Conservation (phyloP, 805 yeast genomes). For the Vanderwaltozyma verrucispora region DNA sequence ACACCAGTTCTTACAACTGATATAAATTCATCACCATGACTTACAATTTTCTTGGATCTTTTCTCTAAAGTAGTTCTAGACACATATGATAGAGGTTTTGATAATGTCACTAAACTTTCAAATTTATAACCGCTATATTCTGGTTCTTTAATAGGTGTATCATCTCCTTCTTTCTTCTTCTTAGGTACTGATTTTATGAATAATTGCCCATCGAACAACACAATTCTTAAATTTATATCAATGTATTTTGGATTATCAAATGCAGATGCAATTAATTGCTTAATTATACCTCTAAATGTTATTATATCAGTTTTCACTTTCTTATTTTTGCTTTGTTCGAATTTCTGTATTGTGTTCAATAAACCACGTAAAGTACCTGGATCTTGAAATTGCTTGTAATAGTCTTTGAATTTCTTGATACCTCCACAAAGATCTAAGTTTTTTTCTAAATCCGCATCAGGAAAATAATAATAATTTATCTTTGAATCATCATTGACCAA, state of each 20-base stretch:
- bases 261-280: constrained; percentile 46
- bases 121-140: constrained; percentile 71
- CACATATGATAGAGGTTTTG: constrained; percentile 64
- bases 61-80: constrained; percentile 58
- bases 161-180: constrained; percentile 21
- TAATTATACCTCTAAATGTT: constrained; percentile 76
- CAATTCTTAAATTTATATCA: constrained; percentile 49
- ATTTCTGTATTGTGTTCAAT: constrained; percentile 41
- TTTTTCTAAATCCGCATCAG: constrained; percentile 58
- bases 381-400: constrained; percentile 41
- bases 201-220: constrained; percentile 65
- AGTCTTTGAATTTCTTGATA: constrained; percentile 43
- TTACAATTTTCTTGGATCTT: constrained; percentile 49
- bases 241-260: constrained; percentile 44
- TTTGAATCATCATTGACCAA: constrained; percentile 40
- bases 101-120: constrained; percentile 65
- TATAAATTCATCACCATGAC: constrained; percentile 66
- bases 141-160: constrained; percentile 27
- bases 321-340: constrained; percentile 39
- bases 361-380: constrained; percentile 38
- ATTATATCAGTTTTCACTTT: constrained; percentile 53
- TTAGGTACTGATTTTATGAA: constrained; percentile 43
- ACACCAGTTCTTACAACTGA: constrained; percentile 80
- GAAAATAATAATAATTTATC: constrained; percentile 68
- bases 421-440: constrained; percentile 59